A percentile compares a stretch with the other conserved stretches of the same genome.
Evolutionary conservation across 1,284 basidiomycete genomes (phyloP).

Genomic region (Ceratobasidium sp.): DNA sequence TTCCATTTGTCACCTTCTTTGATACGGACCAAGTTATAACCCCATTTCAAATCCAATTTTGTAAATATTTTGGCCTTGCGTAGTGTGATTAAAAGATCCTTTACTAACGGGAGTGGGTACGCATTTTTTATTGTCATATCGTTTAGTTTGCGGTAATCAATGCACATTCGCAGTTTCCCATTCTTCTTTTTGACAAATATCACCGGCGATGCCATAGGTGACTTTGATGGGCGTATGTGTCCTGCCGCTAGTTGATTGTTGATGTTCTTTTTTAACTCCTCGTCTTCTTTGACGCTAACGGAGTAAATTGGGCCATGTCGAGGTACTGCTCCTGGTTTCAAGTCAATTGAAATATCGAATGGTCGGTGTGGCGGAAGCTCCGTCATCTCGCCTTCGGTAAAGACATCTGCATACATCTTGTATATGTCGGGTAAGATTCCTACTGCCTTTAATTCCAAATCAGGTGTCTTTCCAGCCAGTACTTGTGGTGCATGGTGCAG

Average conservation of each 20-base stretch:
- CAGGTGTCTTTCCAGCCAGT: too few relatives aligned
- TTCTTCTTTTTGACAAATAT: slow-evolving; percentile 39
- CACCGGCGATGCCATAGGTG: slow-evolving; percentile 38
- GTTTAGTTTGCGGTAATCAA: slow-evolving; percentile 38
- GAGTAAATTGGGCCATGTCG: slow-evolving; percentile 20
- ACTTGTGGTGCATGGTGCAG: too few relatives aligned
- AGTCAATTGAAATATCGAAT: slow-evolving; percentile 1
- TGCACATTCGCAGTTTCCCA: slow-evolving; percentile 23
- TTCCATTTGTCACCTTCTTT: slow-evolving; percentile 33
- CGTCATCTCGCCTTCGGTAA: too few relatives aligned
- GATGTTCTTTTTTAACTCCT: slow-evolving; percentile 5
- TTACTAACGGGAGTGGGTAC: not conserved
- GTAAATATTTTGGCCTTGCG: slow-evolving; percentile 22
- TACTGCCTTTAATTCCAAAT: too few relatives aligned
- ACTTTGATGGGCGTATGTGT: slow-evolving; percentile 29
- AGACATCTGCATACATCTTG: too few relatives aligned
- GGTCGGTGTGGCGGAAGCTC: too few relatives aligned
- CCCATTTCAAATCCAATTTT: slow-evolving; percentile 31
- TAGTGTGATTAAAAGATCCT: slow-evolving; percentile 29
- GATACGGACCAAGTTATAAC: slow-evolving; percentile 21
- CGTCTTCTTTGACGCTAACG: not conserved
- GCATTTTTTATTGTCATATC: slow-evolving; percentile 36
- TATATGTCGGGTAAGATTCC: too few relatives aligned
- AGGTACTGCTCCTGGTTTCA: not conserved
- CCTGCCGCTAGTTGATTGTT: slow-evolving; percentile 4